Conservation (phyloP, 2,329 filamentous ascomycete genomes). For the Hymenoscyphus linearis region DNA sequence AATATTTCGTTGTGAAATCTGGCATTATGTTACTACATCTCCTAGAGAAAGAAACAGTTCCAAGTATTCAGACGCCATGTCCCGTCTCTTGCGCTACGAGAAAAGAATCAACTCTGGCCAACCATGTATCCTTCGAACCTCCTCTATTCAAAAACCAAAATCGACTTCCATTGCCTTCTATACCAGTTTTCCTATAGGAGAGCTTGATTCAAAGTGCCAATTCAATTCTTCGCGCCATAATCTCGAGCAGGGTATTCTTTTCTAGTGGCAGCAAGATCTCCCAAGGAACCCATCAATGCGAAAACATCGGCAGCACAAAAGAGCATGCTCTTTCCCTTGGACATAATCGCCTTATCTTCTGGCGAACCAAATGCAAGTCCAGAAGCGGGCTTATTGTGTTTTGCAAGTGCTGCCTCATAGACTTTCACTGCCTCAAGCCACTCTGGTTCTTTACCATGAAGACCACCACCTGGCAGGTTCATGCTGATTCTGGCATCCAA, state of each 20-base stretch:
- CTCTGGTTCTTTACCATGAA: constrained; percentile 36
- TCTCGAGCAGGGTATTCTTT: constrained; percentile 4
- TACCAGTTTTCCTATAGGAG: neutral
- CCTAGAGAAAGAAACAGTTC: no score
- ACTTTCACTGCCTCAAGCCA: constrained; percentile 37
- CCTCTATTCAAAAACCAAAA: no score
- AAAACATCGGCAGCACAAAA: constrained; percentile 13
- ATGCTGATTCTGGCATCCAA: constrained; percentile 42
- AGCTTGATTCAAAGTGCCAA: neutral
- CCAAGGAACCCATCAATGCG: constrained; percentile 7
- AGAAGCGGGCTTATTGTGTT: constrained; percentile 40
- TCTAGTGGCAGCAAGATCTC: constrained; percentile 1
- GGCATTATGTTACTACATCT: no score
- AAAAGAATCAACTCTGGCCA: no score
- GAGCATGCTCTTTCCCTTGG: constrained; percentile 23
- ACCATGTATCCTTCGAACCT: no score
- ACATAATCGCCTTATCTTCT: constrained; percentile 16
- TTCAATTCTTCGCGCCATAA: neutral
- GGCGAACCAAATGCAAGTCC: constrained; percentile 23
- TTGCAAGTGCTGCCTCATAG: constrained; percentile 37
- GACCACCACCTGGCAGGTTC: constrained; percentile 34
- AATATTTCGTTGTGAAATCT: no score
- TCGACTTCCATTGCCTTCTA: no score
- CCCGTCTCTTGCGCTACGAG: no score
- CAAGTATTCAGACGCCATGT: no score